These are phyloP conservation scores for Colletotrichum sp. DNA, from an alignment of 2,329 filamentous ascomycete species.

Conservation along the genomic window DNA sequence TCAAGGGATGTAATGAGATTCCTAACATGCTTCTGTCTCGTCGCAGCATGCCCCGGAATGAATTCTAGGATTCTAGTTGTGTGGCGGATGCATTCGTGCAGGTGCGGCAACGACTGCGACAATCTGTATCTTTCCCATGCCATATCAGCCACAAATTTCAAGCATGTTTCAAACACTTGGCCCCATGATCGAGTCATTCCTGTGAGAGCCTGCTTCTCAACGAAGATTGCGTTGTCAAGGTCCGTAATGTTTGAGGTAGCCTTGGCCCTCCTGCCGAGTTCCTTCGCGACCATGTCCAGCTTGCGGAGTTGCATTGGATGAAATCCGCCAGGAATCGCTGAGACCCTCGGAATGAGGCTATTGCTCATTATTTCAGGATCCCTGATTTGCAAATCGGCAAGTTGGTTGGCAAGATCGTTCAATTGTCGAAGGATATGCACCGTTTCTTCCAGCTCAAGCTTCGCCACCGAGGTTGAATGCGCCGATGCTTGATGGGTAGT, in stretches of 20 bases:
- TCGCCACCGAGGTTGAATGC: not conserved
- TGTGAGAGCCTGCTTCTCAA: not conserved
- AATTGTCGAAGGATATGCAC: not conserved
- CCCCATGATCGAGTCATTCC: fast-evolving
- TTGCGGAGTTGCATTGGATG: not conserved
- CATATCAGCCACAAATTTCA: not conserved
- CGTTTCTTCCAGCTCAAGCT: not conserved
- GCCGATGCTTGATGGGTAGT: too few species aligned
- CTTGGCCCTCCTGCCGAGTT: fast-evolving
- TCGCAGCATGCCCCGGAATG: fast-evolving
- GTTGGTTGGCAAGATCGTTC: not conserved
- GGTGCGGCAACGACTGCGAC: fast-evolving
- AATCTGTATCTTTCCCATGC: not conserved
- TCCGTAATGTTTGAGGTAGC: not conserved
- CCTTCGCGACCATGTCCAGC: not conserved
- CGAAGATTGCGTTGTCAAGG: fast-evolving
- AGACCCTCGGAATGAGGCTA: fast-evolving
- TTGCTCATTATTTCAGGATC: fast-evolving
- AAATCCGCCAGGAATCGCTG: fast-evolving
- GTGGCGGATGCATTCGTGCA: not conserved
- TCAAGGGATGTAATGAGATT: not conserved
- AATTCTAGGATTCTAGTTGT: fast-evolving
- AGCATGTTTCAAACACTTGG: not conserved
- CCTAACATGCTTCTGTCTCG: fast-evolving
- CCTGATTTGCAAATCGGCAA: fast-evolving